Evolutionary conservation across 768 basidiomycete species (phyloP).

Genomic region (Crucibulum laeve): DNA sequence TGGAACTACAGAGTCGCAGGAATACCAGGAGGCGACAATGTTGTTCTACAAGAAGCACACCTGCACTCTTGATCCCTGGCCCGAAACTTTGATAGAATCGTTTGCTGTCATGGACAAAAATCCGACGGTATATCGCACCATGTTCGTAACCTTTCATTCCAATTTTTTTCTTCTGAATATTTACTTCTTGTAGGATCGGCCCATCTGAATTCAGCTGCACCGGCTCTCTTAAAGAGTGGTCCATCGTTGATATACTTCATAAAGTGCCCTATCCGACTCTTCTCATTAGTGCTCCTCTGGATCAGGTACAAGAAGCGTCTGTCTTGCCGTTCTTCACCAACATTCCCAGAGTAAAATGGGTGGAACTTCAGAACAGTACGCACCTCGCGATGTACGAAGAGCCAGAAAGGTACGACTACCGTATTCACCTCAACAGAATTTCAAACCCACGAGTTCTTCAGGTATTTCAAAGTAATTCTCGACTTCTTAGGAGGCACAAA

Average conservation of each 20-base stretch:
- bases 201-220: constrained; percentile 27
- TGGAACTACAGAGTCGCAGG: constrained; percentile 13
- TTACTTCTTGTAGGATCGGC: constrained; percentile 25
- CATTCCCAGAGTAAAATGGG: constrained; percentile 29
- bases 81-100: constrained; percentile 22
- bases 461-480: constrained; percentile 11
- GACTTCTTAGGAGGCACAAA: too few species aligned
- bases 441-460: background rate
- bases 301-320: constrained; percentile 15
- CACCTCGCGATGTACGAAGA: constrained; percentile 18
- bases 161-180: background rate
- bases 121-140: constrained; percentile 24
- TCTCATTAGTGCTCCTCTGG: constrained; percentile 12
- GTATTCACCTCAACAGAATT: background rate
- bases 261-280: constrained; percentile 17
- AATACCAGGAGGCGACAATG: constrained; percentile 24
- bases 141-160: constrained; percentile 17
- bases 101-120: constrained; percentile 20
- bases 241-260: constrained; percentile 15
- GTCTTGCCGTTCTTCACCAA: constrained; percentile 15
- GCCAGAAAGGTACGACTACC: constrained; percentile 12
- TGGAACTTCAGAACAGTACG: constrained; percentile 23
- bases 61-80: constrained; percentile 26
- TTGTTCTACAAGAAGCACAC: constrained; percentile 27
- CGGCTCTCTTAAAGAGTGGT: constrained; percentile 17